Conservation (phyloP, 441 rosid genomes). For the Croton laevigatus region DNA sequence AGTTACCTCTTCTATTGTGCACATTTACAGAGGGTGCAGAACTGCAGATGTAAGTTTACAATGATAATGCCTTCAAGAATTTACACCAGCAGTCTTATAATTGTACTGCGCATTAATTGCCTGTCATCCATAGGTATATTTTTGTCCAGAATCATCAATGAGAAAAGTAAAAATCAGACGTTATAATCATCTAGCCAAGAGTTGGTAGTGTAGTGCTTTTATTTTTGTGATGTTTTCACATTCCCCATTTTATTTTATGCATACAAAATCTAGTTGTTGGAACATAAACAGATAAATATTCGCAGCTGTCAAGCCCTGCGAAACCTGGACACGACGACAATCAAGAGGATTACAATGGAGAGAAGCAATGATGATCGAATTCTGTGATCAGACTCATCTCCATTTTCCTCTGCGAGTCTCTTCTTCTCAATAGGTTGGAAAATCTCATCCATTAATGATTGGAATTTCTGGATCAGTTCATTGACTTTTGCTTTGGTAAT, state of each 20-base stretch:
- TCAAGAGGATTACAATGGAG: conserved; percentile 56
- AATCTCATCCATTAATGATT: conserved; percentile 43
- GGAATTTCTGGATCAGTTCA: conserved; percentile 47
- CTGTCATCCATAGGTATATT: not conserved
- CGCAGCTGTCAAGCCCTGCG: conserved; percentile 21
- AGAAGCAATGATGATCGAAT: conserved; percentile 59
- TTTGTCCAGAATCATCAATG: not conserved
- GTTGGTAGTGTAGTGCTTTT: not conserved
- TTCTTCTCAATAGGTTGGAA: conserved; percentile 32
- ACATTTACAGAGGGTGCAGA: too few relatives aligned
- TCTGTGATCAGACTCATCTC: conserved; percentile 36
- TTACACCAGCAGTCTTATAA: not conserved
- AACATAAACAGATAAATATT: not conserved
- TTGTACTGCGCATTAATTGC: not conserved
- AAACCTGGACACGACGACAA: conserved; percentile 58
- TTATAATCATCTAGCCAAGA: too few relatives aligned
- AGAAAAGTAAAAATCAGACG: not conserved
- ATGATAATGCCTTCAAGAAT: too few relatives aligned
- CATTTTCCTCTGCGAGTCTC: conserved; percentile 8
- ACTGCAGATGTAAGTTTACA: too few relatives aligned
- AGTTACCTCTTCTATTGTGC: too few relatives aligned
- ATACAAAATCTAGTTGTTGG: not conserved
- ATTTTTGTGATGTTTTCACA: not conserved
- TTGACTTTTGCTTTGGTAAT: conserved; percentile 43
- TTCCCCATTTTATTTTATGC: not conserved